Conservation (phyloP, 805 yeast genomes). For the Candida cerambycidarum region DNA sequence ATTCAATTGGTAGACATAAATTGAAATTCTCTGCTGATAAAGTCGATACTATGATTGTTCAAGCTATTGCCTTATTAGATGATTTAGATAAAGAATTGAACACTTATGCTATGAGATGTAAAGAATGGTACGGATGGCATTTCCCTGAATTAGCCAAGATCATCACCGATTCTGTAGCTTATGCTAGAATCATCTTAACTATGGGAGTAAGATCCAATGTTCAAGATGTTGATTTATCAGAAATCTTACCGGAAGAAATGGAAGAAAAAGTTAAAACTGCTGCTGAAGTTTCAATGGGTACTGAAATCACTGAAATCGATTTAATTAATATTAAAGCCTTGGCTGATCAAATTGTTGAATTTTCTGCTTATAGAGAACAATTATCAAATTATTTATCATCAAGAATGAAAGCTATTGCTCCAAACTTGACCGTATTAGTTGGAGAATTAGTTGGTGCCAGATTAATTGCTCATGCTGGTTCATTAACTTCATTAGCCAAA, state of each 20-base stretch:
- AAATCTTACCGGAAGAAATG: slow-evolving; percentile 46
- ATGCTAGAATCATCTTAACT: slow-evolving; percentile 86
- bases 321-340: slow-evolving; percentile 82
- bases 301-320: slow-evolving; percentile 93
- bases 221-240: slow-evolving; percentile 75
- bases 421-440: slow-evolving; percentile 90
- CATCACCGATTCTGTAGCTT: slow-evolving; percentile 92
- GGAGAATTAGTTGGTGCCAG: slow-evolving; percentile 99
- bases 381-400: slow-evolving; percentile 85
- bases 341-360: slow-evolving; percentile 95
- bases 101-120: slow-evolving; percentile 98
- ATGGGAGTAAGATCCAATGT: slow-evolving; percentile 96
- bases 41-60: slow-evolving; percentile 98
- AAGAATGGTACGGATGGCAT: slow-evolving; percentile 99
- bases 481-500: slow-evolving; percentile 90
- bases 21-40: slow-evolving; percentile 96
- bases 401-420: slow-evolving; percentile 99
- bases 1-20: slow-evolving; percentile 97
- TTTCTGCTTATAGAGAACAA: slow-evolving; percentile 95
- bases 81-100: slow-evolving; percentile 97
- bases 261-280: slow-evolving; percentile 78
- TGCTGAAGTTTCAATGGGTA: slow-evolving; percentile 99
- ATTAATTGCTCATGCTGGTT: slow-evolving; percentile 96
- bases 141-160: slow-evolving; percentile 99
- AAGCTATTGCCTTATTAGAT: slow-evolving; percentile 95